phyloP scores from a whole-genome alignment of 2,329 filamentous ascomycete species.

The Zasmidium citrigriseum region DNA sequence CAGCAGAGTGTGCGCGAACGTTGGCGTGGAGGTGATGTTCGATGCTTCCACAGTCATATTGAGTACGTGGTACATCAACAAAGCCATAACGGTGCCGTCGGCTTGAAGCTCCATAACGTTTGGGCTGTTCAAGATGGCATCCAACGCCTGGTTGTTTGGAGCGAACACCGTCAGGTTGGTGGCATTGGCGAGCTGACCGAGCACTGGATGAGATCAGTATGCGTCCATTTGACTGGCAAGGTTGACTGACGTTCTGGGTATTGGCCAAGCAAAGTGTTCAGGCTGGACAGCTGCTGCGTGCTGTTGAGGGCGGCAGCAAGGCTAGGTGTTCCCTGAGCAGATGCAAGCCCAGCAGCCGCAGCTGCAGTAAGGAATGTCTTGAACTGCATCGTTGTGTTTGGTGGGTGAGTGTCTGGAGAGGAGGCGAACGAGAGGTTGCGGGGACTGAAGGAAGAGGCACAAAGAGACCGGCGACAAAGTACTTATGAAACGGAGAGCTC shows the following conservation, averaged over 20 bases:
- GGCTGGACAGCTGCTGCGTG: constrained; percentile 18
- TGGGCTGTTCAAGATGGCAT: constrained; percentile 28
- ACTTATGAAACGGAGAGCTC: constrained; percentile 2
- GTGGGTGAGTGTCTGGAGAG: background rate
- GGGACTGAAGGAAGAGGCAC: background rate
- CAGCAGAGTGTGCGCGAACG: constrained; percentile 53
- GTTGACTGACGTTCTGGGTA: constrained; percentile 15
- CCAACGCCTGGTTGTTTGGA: constrained; percentile 55
- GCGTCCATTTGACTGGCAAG: background rate
- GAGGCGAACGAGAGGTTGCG: background rate
- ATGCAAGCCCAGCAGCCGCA: constrained; percentile 34
- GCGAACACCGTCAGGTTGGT: constrained; percentile 61
- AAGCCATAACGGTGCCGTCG: constrained; percentile 41
- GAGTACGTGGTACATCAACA: constrained; percentile 61
- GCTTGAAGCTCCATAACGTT: constrained; percentile 37
- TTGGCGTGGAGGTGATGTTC: constrained; percentile 36
- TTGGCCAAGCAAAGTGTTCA: constrained; percentile 15
- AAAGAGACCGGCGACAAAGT: background rate
- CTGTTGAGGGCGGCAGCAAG: constrained; percentile 40
- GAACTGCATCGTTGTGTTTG: constrained; percentile 38
- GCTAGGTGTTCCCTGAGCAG: constrained; percentile 30
- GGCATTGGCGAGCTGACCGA: constrained; percentile 35
- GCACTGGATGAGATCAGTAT: constrained; percentile 21
- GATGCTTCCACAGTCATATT: constrained; percentile 51
- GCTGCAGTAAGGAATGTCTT: constrained; percentile 41